phyloP scores from a whole-genome alignment of 192 early-diverging fungal genomes.

The Phycomyces nitens region DNA sequence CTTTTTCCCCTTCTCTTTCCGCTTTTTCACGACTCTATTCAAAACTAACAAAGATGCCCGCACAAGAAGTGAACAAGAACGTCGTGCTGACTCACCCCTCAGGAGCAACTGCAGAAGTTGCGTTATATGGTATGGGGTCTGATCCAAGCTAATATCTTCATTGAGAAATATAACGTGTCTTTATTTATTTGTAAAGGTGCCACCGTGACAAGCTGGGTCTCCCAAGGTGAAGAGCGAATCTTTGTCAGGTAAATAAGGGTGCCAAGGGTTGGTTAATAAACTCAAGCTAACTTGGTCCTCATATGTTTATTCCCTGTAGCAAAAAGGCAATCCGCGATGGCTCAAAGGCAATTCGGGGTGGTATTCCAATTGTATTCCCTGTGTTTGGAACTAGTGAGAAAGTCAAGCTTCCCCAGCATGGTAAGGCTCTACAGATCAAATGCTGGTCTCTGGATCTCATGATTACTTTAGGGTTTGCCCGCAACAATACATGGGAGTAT shows the following conservation, averaged over 20 bases:
- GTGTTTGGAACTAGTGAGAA: slow-evolving; percentile 64
- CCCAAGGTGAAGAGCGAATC: slow-evolving; percentile 69
- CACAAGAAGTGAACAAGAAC: slow-evolving; percentile 12
- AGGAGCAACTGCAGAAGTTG: slow-evolving; percentile 23
- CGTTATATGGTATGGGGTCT: slow-evolving; percentile 28
- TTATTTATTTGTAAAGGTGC: slow-evolving; percentile 61
- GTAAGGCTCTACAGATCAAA: slow-evolving; percentile 21
- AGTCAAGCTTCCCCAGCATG: slow-evolving; percentile 69
- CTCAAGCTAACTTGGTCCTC: not conserved
- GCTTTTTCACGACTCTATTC: slow-evolving; percentile 5
- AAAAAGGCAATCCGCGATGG: slow-evolving; percentile 78
- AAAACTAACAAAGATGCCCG: slow-evolving; percentile 19
- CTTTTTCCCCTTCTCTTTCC: slow-evolving; percentile 8
- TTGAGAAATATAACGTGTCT: slow-evolving; percentile 6
- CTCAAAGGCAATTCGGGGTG: slow-evolving; percentile 90
- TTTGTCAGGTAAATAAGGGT: slow-evolving; percentile 66
- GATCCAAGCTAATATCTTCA: too few relatives aligned
- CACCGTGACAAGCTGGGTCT: slow-evolving; percentile 89
- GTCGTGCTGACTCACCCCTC: slow-evolving; percentile 24
- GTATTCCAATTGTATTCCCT: slow-evolving; percentile 78
- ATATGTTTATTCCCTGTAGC: slow-evolving; percentile 40
- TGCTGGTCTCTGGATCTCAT: not conserved
- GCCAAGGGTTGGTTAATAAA: not conserved
- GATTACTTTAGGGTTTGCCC: slow-evolving; percentile 40
- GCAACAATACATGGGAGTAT: slow-evolving; percentile 56